Evolutionary conservation across 2,329 filamentous ascomycete genomes (phyloP).

Genomic region (Arthrobotrys iridis): DNA sequence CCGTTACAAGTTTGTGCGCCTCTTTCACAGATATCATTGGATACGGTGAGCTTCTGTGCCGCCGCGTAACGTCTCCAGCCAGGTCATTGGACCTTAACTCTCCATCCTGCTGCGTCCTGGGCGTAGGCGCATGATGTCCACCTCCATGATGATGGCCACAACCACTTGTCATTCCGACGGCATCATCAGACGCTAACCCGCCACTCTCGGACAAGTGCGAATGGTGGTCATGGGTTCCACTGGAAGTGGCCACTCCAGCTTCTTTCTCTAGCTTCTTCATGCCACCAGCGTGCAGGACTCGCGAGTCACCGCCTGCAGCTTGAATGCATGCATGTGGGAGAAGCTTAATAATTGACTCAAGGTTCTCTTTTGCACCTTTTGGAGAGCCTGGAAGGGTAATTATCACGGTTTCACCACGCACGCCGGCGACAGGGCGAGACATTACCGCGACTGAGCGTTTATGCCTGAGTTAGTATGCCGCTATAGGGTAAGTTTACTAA

Average conservation of each 20-base stretch:
- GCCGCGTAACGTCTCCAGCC: constrained; percentile 64
- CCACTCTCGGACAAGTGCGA: constrained; percentile 44
- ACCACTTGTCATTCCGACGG: constrained; percentile 45
- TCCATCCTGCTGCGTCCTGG: constrained; percentile 68
- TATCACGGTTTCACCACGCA: constrained; percentile 81
- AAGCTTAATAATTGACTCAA: constrained; percentile 87
- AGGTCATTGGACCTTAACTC: constrained; percentile 64
- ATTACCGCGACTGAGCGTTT: constrained; percentile 84
- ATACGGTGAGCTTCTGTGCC: constrained; percentile 87
- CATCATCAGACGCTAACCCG: constrained; percentile 37
- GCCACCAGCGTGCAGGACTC: constrained; percentile 80
- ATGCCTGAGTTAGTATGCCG: neutral
- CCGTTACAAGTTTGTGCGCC: constrained; percentile 76
- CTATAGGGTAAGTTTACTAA: neutral
- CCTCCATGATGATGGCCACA: constrained; percentile 66
- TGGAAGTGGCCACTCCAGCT: constrained; percentile 69
- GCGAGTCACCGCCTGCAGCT: constrained; percentile 82
- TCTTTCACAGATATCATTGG: constrained; percentile 89
- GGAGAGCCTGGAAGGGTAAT: constrained; percentile 92
- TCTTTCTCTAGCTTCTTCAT: constrained; percentile 85
- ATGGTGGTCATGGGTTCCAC: constrained; percentile 59
- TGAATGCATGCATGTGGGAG: constrained; percentile 94
- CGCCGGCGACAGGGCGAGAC: constrained; percentile 90
- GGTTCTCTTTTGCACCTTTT: constrained; percentile 92
- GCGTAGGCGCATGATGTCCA: constrained; percentile 68